These are phyloP conservation scores for Pyracantha coccinea DNA, from an alignment of 331 rosid genomes.

Conservation along the genomic window DNA sequence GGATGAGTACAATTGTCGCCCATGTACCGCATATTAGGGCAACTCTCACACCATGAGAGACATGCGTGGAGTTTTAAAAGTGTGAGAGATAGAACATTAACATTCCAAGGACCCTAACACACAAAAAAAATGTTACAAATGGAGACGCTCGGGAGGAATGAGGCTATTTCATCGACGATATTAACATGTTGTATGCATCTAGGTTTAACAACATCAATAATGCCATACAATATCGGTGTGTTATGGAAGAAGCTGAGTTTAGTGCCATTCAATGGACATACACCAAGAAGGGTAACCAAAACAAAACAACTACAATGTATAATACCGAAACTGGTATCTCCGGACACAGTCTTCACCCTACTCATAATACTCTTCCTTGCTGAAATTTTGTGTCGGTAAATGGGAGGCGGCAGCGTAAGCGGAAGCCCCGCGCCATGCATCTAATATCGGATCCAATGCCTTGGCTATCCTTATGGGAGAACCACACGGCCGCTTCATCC, in stretches of 20 bases:
- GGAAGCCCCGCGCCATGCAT: slow-evolving; percentile 96
- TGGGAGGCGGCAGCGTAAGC: slow-evolving; percentile 55
- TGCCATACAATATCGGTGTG: not conserved
- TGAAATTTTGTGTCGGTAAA: slow-evolving; percentile 74
- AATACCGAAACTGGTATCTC: slow-evolving; percentile 45
- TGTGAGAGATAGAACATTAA: no score
- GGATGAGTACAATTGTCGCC: not conserved
- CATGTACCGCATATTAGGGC: not conserved
- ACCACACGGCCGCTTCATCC: slow-evolving; percentile 78
- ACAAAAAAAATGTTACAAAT: not conserved
- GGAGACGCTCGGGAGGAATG: not conserved
- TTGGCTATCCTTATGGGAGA: slow-evolving; percentile 63
- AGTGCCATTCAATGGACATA: no score
- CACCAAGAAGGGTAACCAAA: not conserved
- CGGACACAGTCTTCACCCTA: slow-evolving; percentile 91
- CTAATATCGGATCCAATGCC: slow-evolving; percentile 78
- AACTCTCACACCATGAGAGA: not conserved
- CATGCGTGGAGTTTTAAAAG: no score
- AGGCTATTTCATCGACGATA: not conserved
- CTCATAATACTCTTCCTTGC: slow-evolving; percentile 65
- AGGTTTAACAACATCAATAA: not conserved
- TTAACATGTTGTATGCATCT: not conserved
- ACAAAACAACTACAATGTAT: slow-evolving; percentile 32
- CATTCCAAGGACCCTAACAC: no score
- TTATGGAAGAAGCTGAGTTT: no score